phyloP scores from a whole-genome alignment of 352 stramenopile genomes.

The Phytophthora cryptogea region DNA sequence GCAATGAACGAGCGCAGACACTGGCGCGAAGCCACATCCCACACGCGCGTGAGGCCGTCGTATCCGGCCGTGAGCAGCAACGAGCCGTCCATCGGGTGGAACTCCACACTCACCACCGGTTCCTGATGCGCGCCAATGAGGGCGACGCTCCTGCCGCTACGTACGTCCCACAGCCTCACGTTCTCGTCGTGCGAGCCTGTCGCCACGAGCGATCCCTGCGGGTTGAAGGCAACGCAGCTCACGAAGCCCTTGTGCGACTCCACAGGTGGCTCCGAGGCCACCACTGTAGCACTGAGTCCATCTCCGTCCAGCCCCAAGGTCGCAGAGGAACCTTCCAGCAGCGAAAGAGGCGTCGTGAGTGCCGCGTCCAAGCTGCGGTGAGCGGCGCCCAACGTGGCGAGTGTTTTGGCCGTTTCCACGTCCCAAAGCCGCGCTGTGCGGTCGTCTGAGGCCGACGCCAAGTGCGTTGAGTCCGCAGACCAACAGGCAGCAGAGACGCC shows the following conservation, averaged over 20 bases:
- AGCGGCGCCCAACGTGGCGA: conserved; percentile 71
- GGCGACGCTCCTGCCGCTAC: conserved; percentile 87
- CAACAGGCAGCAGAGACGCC: conserved; percentile 95
- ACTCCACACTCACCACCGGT: conserved; percentile 93
- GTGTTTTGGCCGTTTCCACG: conserved; percentile 80
- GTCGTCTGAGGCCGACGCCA: conserved; percentile 96
- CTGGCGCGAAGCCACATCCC: conserved; percentile 96
- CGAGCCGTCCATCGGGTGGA: conserved; percentile 93
- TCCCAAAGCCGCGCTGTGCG: conserved; percentile 96
- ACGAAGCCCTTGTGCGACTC: conserved; percentile 95
- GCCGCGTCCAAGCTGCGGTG: conserved; percentile 39
- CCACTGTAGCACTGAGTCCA: conserved; percentile 24
- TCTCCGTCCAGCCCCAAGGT: conserved; percentile 30
- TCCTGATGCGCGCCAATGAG: conserved; percentile 94
- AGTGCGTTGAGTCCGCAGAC: conserved; percentile 81
- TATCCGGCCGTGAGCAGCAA: conserved; percentile 88
- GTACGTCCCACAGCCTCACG: conserved; percentile 96
- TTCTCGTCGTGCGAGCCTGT: conserved; percentile 94
- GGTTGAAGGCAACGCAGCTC: conserved; percentile 95
- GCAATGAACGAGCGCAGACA: conserved; percentile 94
- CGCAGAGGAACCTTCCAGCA: conserved; percentile 33
- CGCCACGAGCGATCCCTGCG: conserved; percentile 91
- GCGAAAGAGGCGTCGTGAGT: conserved; percentile 28
- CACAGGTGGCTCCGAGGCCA: conserved; percentile 45
- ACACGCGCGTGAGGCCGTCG: conserved; percentile 91